Conservation (phyloP, 441 rosid genomes). For the Gossypium lobatum region DNA sequence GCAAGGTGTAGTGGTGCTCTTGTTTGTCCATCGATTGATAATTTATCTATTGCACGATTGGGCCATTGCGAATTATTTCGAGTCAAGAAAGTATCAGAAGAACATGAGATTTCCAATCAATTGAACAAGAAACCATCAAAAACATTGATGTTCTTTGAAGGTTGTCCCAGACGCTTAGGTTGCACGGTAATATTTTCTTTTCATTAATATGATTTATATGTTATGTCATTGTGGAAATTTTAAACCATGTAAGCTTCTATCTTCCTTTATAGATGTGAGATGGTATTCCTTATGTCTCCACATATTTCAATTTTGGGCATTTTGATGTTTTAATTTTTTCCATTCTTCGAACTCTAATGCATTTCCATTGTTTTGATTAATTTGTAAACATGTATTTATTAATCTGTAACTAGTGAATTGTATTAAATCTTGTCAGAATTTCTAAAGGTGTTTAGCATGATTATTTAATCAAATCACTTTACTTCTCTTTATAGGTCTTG, state of each 20-base stretch:
- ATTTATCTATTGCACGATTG: conserved; percentile 43
- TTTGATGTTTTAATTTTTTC: conserved; percentile 3
- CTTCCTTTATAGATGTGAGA: not conserved
- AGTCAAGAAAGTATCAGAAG: conserved; percentile 64
- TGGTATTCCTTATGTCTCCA: not conserved
- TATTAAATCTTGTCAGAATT: not conserved
- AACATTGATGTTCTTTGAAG: conserved; percentile 96
- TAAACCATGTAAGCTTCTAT: not conserved
- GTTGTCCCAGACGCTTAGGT: conserved; percentile 91
- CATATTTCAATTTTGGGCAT: not conserved
- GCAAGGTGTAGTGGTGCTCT: conserved; percentile 87
- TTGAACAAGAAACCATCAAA: conserved; percentile 64
- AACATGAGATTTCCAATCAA: conserved; percentile 56
- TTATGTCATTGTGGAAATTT: not conserved
- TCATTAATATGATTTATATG: not conserved
- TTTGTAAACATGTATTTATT: not conserved
- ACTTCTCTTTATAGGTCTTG: conserved; percentile 47
- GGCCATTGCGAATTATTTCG: conserved; percentile 84
- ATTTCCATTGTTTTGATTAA: not conserved
- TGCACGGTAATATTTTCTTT: conserved; percentile 71
- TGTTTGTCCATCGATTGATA: conserved; percentile 63
- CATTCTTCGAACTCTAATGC: not conserved
- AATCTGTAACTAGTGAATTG: no score
- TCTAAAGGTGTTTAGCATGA: not conserved
- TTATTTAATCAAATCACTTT: not conserved